Evolutionary conservation across 2,329 filamentous ascomycete genomes (phyloP).

Genomic region (Thelonectria olida): DNA sequence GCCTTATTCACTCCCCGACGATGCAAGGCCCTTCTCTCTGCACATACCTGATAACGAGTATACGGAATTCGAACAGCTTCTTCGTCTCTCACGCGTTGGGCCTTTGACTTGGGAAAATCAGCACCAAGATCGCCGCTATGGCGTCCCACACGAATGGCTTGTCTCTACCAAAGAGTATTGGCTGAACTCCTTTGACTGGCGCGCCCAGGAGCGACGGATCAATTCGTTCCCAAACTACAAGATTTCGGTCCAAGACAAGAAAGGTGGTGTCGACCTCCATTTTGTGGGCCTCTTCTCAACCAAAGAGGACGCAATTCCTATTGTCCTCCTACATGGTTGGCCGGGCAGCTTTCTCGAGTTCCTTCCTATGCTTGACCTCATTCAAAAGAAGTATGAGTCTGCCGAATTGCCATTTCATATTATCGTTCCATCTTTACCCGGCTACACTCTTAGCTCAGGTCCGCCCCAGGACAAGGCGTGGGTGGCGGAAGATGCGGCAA

Average conservation of each 20-base stretch:
- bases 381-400: neutral
- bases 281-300: constrained; percentile 1
- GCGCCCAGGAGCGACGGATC: neutral
- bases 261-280: neutral
- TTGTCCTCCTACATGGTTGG: constrained; percentile 1
- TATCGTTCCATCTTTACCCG: constrained; percentile 1
- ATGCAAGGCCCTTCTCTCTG: neutral
- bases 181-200: neutral
- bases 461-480: neutral
- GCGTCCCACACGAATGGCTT: neutral
- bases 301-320: neutral
- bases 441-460: neutral
- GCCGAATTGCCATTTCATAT: neutral
- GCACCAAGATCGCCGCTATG: neutral
- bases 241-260: neutral
- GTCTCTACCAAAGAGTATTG: neutral
- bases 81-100: neutral
- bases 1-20: neutral
- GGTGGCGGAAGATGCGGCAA: neutral
- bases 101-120: neutral
- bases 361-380: neutral
- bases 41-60: neutral
- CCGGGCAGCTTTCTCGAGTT: constrained; percentile 11
- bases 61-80: neutral
- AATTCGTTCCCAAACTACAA: neutral